phyloP scores from a whole-genome alignment of 2,329 filamentous ascomycete genomes.

The Pseudonectria buxi region DNA sequence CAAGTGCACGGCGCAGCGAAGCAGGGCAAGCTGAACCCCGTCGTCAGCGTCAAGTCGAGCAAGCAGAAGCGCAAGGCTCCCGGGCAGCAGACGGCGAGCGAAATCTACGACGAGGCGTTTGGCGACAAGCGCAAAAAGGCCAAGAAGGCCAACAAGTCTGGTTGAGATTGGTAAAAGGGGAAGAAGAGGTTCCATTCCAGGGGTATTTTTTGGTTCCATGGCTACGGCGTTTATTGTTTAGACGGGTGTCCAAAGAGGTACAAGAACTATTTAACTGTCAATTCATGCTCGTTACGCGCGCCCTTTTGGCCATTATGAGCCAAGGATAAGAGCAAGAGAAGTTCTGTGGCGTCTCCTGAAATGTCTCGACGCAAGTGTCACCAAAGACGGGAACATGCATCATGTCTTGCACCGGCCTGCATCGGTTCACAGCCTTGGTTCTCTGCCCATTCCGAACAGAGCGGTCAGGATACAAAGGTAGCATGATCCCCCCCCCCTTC shows the following conservation, averaged over 20 bases:
- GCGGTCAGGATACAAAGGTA: too few relatives aligned
- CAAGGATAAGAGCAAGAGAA: too few relatives aligned
- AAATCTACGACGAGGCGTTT: slow-evolving; percentile 56
- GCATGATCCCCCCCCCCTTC: too few relatives aligned
- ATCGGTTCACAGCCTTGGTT: too few relatives aligned
- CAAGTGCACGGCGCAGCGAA: slow-evolving; percentile 56
- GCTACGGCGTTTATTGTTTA: background rate
- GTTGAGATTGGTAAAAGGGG: slow-evolving; percentile 8
- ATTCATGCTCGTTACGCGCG: background rate
- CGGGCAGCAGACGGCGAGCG: slow-evolving; percentile 46
- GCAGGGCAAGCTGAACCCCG: slow-evolving; percentile 50
- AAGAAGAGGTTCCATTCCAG: background rate
- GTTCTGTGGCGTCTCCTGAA: too few relatives aligned
- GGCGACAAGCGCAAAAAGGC: slow-evolving; percentile 52
- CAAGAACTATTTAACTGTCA: background rate
- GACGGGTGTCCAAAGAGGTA: background rate
- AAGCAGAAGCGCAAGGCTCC: slow-evolving; percentile 73
- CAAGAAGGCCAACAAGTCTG: slow-evolving; percentile 35
- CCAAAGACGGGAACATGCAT: too few relatives aligned
- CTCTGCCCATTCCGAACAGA: too few relatives aligned
- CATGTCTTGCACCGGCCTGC: too few relatives aligned
- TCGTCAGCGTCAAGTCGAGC: slow-evolving; percentile 75
- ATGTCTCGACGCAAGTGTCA: too few relatives aligned
- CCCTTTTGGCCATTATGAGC: too few relatives aligned
- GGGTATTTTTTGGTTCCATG: background rate